phyloP scores from a whole-genome alignment of 2,329 filamentous ascomycete species.

The Aspergillus arachidicola region DNA sequence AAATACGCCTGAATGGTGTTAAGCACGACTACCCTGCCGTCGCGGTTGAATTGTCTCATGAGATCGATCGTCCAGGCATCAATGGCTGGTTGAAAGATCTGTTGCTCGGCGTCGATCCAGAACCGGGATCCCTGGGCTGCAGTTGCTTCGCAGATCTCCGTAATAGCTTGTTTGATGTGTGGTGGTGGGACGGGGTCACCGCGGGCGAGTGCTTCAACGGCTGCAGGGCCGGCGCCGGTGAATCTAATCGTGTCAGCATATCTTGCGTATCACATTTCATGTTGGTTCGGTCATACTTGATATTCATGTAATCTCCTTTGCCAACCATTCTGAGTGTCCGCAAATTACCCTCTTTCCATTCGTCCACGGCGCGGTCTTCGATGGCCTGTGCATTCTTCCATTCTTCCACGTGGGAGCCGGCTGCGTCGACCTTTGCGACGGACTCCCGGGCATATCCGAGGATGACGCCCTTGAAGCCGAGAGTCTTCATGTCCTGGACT shows the following conservation, averaged over 20 bases:
- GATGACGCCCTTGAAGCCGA: constrained; percentile 53
- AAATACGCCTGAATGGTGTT: constrained; percentile 52
- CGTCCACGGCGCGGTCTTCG: constrained; percentile 36
- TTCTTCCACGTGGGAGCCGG: constrained; percentile 6
- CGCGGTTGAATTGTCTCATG: constrained; percentile 48
- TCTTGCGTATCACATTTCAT: background rate
- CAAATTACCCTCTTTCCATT: constrained; percentile 52
- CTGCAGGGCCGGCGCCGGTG: constrained; percentile 46
- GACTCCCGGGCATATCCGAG: constrained; percentile 52
- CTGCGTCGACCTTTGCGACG: constrained; percentile 25
- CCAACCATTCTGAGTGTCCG: constrained; percentile 50
- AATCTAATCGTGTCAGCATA: constrained; percentile 30
- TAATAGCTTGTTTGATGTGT: constrained; percentile 39
- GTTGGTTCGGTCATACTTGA: constrained; percentile 40
- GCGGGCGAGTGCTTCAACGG: constrained; percentile 40
- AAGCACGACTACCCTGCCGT: constrained; percentile 38
- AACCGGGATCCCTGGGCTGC: constrained; percentile 39
- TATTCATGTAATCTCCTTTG: constrained; percentile 44
- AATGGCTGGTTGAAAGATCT: constrained; percentile 47
- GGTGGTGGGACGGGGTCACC: constrained; percentile 35
- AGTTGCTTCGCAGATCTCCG: constrained; percentile 39
- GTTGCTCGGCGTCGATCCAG: constrained; percentile 54
- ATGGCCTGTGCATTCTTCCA: constrained; percentile 10
- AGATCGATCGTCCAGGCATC: constrained; percentile 50
- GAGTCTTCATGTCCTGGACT: constrained; percentile 39